Evolutionary conservation across 345 rosid species (phyloP).

Genomic region (Angophora floribunda): DNA sequence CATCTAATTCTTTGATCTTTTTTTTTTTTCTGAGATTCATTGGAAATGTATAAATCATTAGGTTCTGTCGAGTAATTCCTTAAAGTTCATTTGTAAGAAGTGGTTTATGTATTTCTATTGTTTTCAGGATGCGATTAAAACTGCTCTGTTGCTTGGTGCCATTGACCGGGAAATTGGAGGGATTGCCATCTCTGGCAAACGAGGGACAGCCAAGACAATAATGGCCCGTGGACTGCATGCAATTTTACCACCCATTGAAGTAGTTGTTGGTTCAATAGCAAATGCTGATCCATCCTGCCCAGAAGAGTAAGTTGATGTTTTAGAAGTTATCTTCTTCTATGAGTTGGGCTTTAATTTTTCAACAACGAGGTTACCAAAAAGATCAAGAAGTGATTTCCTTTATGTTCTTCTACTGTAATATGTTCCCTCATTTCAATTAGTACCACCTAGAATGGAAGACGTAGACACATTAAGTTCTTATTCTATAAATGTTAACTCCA

Average conservation of each 20-base stretch:
- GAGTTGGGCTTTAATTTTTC: background rate
- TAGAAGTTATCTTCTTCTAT: background rate
- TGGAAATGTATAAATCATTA: background rate
- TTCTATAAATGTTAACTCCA: background rate
- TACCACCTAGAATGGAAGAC: background rate
- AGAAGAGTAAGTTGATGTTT: constrained; percentile 50
- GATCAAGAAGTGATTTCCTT: background rate
- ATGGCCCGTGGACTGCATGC: constrained; percentile 96
- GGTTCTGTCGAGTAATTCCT: background rate
- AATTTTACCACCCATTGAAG: constrained; percentile 88
- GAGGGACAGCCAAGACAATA: constrained; percentile 93
- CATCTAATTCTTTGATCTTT: background rate
- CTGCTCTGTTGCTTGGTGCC: constrained; percentile 92
- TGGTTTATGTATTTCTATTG: background rate
- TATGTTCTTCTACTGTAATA: background rate
- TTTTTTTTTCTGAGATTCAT: background rate
- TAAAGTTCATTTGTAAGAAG: background rate
- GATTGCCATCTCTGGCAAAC: constrained; percentile 76
- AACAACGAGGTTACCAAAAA: background rate
- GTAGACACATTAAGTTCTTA: background rate
- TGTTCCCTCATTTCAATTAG: background rate
- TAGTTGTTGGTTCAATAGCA: constrained; percentile 69
- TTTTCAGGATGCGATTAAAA: constrained; percentile 81
- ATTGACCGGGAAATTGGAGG: constrained; percentile 93
- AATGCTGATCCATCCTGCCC: constrained; percentile 81